phyloP scores from a whole-genome alignment of 2,329 filamentous ascomycete genomes.

The Conoideocrella luteorostrata region DNA sequence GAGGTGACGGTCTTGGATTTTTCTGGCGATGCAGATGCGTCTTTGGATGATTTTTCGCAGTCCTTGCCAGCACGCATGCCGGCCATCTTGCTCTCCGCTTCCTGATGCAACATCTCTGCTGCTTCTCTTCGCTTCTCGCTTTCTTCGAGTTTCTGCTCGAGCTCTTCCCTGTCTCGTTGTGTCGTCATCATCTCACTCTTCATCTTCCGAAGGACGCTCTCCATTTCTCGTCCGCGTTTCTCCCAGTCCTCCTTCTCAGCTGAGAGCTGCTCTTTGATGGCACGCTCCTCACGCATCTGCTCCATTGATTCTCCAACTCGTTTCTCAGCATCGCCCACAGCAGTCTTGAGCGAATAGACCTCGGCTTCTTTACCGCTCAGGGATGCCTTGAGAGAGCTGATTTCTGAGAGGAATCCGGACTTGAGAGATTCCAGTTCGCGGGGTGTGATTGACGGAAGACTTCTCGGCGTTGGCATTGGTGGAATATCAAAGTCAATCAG shows the following conservation, averaged over 20 bases:
- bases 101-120: slow-evolving; percentile 68
- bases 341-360: slow-evolving; percentile 77
- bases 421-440: slow-evolving; percentile 90
- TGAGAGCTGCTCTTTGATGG: slow-evolving; percentile 62
- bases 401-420: slow-evolving; percentile 83
- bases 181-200: slow-evolving; percentile 73
- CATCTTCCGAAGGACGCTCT: slow-evolving; percentile 70
- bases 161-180: slow-evolving; percentile 74
- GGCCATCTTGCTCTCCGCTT: slow-evolving; percentile 69
- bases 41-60: slow-evolving; percentile 21
- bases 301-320: slow-evolving; percentile 83
- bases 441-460: slow-evolving; percentile 82
- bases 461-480: slow-evolving; percentile 87
- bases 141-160: slow-evolving; percentile 70
- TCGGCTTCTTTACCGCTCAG: slow-evolving; percentile 91
- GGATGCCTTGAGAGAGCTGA: slow-evolving; percentile 88
- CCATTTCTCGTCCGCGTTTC: slow-evolving; percentile 77
- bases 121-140: slow-evolving; percentile 67
- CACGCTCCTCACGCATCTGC: slow-evolving; percentile 70
- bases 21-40: slow-evolving; percentile 27
- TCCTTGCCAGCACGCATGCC: slow-evolving; percentile 61
- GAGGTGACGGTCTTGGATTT: slow-evolving; percentile 27
- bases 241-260: slow-evolving; percentile 80
- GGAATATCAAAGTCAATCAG: slow-evolving; percentile 77
- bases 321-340: slow-evolving; percentile 84